Base-by-base conservation (phyloP, 768 basidiomycete species). In the Trametes villosa region DNA sequence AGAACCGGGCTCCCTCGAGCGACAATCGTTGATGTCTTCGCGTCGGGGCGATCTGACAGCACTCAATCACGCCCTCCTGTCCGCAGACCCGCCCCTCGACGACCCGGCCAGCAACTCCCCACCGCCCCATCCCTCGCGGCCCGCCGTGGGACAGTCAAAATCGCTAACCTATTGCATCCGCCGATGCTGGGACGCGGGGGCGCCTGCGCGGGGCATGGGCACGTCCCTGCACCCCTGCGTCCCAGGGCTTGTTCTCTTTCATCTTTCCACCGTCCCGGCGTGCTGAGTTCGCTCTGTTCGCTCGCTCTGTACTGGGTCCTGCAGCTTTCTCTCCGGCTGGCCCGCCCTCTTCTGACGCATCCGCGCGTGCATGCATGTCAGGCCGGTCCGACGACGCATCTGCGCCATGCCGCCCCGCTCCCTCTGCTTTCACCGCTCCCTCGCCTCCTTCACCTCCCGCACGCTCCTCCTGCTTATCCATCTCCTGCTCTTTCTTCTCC, bases 301-400 rank as follows among this genome's bases (percentile, higher is more conserved):
- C 22, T 20, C 26, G 6, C 9, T 26, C 49, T 24, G 12, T 30
- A 6, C 26, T 40, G 15, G 15, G 12, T 27, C 15, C 36, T n/a
- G 47, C 24, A 36, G 33, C 20, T 40, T 33, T 33, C 50, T 38
- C 22, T 36, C 47, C n/a, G 50, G 50, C 50, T 52, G 36, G 50
- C 38, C 50, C 36, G 22, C 20, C 50, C 15, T 33, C n/a, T 26
- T 52, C 41, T 9, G 33, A 27, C 29, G 7, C 27, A 15, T 29
- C 27, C 11, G 27, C n/a, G 15, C 40, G 52, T 27, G n/a, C n/a
- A n/a, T 53, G 27, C 24, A 53, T 42, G 52, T 53, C 52, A 42
- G 52, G 52, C 38, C 40, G 41, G 52, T 53, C 52, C 36, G 36
- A 38, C 41, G 17, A 29, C 26, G 41, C 52, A 27, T 11, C 7